Base-by-base conservation (phyloP, 2,329 filamentous ascomycete species). In the Pseudogymnoascus sp. region DNA sequence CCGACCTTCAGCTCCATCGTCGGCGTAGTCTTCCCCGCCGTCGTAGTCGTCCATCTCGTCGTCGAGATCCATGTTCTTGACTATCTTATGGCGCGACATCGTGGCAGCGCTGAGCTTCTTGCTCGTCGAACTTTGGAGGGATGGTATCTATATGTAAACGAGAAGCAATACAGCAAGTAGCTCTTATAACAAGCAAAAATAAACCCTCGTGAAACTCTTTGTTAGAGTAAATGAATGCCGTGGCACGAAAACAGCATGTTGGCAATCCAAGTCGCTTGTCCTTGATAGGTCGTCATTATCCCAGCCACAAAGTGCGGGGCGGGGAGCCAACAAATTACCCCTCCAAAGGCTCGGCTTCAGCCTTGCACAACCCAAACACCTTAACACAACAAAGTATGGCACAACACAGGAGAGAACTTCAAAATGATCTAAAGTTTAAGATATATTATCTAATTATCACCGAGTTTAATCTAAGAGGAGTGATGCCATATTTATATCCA, bases 11-110 rank as follows among this genome's bases (percentile, higher is more conserved):
- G 76, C 77, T 56, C 77, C 78, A 61, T 75, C 72, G 62, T 75
- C 73, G 53, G 74, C 75, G 64, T 78, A 75, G 37, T 77, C 76
- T 28, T 76, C 75, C 10, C 78, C 77, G 31, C 81, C 80, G 61
- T 82, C 79, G 65, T 79, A 80, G 65, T 78, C 77, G 70, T 82
- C 81, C 12, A 81, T 66, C 67, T 85, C 82, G 66, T 82, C 79
- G 38, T 74, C 72, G 21, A 76, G 67, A 61, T 76, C 74, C 62
- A 78, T 65, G 61, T 74, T 76, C 66, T 75, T 75, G 53, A 77
- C 65, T 25, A 72, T 64, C 62, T 75, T 73, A 61, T 77, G 76
- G 53, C 76, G 72, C 60, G 76, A 78, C 76, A 78, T 78, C 8
- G 62, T 72, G 64, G n/a, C 28, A 28, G 16, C 21, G n/a, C 5